Conservation (phyloP, 352 stramenopile genomes). For the Elongisporangium senticosum region DNA sequence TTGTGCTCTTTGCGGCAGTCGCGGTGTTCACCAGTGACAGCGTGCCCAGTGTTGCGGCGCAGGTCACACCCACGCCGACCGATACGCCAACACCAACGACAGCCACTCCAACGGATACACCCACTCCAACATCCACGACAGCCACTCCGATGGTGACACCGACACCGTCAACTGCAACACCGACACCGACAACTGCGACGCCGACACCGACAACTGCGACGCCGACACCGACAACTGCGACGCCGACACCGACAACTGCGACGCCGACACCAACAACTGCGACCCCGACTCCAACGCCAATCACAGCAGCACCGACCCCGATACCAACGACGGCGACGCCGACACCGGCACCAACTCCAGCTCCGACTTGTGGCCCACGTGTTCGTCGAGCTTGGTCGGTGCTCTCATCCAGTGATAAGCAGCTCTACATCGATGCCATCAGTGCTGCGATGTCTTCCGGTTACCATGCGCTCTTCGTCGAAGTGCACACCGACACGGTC, state of each 20-base stretch:
- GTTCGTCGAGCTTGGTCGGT: conserved; percentile 43
- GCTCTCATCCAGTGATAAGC: conserved; percentile 39
- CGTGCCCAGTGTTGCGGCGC: not conserved
- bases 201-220: too few species aligned
- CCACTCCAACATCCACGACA: too few species aligned
- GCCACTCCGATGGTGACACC: too few species aligned
- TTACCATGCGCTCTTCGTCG: conserved; percentile 49
- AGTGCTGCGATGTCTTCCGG: conserved; percentile 38
- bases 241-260: too few species aligned
- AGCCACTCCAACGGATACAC: not conserved
- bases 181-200: not conserved
- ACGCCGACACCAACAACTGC: not conserved
- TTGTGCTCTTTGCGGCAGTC: not conserved
- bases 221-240: too few species aligned
- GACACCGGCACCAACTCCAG: conserved; percentile 11
- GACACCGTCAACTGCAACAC: not conserved
- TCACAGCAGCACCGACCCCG: not conserved
- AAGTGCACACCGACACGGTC: conserved; percentile 38
- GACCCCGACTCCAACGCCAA: not conserved
- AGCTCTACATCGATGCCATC: conserved; percentile 63
- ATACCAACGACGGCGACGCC: not conserved
- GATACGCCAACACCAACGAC: not conserved
- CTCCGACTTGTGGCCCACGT: conserved; percentile 28
- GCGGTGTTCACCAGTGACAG: not conserved
- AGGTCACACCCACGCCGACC: not conserved